Base-by-base conservation (phyloP, 306 rosid species). In the Medicago truncatula region DNA sequence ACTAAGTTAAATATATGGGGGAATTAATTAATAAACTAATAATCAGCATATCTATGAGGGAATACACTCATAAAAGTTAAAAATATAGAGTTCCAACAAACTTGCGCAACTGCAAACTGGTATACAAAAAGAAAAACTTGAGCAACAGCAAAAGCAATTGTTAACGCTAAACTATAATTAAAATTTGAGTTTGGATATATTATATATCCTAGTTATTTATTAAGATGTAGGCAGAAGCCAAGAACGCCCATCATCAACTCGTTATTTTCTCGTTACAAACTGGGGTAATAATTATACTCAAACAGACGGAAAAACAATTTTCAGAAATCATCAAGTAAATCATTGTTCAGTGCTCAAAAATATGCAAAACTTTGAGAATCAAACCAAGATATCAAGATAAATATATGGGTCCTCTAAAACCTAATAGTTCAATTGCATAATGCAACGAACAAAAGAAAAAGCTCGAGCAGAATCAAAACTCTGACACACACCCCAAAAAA, bases 401-500 rank as follows among this genome's bases (percentile, higher is more conserved):
- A 46, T 23, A 56, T 43, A 44, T 20, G 72, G 56, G 13, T 67
- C 17, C 6, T 43, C 20, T 14, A 13, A 23, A 44, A 67, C 21
- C 58, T 67, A 23, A 44, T 43, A 46, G 31, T 67, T 31, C 58
- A 67, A 67, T 67, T 13, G 58, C 73, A 67, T 46, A 67, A 67
- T 67, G 58, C 73, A 23, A 23, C 14, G 40, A 23, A 67, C 57
- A 67, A 67, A 13, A 67, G 62, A 81, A 66, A 62, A 79, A 64
- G 77, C 73, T 68, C 87, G 38, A 53, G 70, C 58, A 67, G 67
- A 83, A 66, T 72, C 84, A 83, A 74, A 82, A 83, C 87, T 62
- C 63, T 3, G 40, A 17, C 64, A 25, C 41, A 57, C 63, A 3
- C 21, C 21, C 9, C 52, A 49, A 59, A 82, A 71, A 70, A 78